Evolutionary conservation across 2,329 filamentous ascomycete species (phyloP).

Genomic region (Paecilomyces dactylethromorphus): DNA sequence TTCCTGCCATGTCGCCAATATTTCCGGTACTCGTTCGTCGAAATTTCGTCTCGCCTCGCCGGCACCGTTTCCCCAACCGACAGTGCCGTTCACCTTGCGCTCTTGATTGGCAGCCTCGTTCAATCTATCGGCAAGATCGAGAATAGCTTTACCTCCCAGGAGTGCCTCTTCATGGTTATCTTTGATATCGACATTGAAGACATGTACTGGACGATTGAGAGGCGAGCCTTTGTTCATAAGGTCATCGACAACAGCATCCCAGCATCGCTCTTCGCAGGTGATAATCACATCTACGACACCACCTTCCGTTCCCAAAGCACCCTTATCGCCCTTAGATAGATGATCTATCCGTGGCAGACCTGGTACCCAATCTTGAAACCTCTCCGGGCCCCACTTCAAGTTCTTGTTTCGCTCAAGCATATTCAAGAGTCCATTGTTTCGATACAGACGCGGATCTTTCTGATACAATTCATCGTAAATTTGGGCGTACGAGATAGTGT

Average conservation of each 20-base stretch:
- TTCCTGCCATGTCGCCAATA: constrained; percentile 90
- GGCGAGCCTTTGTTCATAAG: constrained; percentile 77
- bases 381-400: constrained; percentile 92
- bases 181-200: constrained; percentile 97
- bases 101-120: constrained; percentile 77
- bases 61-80: constrained; percentile 63
- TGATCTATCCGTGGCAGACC: constrained; percentile 77
- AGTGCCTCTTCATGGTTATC: constrained; percentile 97
- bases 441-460: constrained; percentile 84
- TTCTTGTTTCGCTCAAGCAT: constrained; percentile 90
- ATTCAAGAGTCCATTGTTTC: constrained; percentile 84
- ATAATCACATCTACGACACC: constrained; percentile 92
- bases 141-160: constrained; percentile 81
- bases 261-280: constrained; percentile 95
- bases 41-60: constrained; percentile 67
- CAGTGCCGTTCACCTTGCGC: constrained; percentile 56
- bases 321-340: constrained; percentile 61
- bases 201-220: constrained; percentile 87
- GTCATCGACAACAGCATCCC: constrained; percentile 96
- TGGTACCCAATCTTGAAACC: constrained; percentile 95
- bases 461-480: constrained; percentile 87
- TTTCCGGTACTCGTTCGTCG: constrained; percentile 87
- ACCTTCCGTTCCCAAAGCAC: constrained; percentile 73
- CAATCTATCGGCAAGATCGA: constrained; percentile 80
- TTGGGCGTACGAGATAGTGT: constrained; percentile 87